Evolutionary conservation across 2,329 filamentous ascomycete genomes (phyloP).

Genomic region (Diaporthe destruens): DNA sequence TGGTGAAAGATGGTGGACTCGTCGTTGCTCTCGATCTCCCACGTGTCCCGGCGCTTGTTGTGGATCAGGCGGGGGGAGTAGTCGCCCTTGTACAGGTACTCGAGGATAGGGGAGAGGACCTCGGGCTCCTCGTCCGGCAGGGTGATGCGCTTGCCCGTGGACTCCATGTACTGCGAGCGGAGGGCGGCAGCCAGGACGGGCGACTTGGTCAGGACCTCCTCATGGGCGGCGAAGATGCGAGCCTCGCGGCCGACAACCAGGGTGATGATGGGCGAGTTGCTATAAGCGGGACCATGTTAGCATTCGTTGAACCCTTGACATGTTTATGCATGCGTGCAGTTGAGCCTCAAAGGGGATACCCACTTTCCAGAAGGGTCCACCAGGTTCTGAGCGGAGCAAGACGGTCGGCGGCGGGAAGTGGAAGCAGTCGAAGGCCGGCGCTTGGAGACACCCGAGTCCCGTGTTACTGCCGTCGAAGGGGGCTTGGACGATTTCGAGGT

Average conservation of each 20-base stretch:
- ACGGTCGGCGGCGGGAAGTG: constrained; percentile 58
- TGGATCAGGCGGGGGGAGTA: constrained; percentile 87
- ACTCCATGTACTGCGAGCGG: constrained; percentile 73
- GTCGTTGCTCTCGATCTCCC: constrained; percentile 77
- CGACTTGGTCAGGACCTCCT: constrained; percentile 83
- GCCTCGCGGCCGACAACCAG: constrained; percentile 83
- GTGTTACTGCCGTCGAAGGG: constrained; percentile 64
- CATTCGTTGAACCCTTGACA: constrained; percentile 7
- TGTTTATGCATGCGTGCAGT: constrained; percentile 41
- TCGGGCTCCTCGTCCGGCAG: constrained; percentile 90
- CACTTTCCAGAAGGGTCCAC: constrained; percentile 52
- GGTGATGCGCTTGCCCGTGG: constrained; percentile 76
- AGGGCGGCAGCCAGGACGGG: constrained; percentile 81
- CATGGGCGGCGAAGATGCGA: constrained; percentile 91
- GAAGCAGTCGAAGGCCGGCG: constrained; percentile 60
- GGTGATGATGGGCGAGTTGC: constrained; percentile 78
- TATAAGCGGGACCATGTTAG: constrained; percentile 53
- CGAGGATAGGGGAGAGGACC: constrained; percentile 89
- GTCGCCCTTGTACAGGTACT: constrained; percentile 94
- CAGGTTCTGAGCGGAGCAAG: constrained; percentile 55
- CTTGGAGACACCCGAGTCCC: constrained; percentile 68
- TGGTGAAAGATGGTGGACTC: constrained; percentile 79
- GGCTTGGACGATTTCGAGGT: constrained; percentile 60
- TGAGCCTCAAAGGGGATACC: constrained; percentile 61
- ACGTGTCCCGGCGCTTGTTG: constrained; percentile 84